Percentiles rank a stretch among this genome's conserved stretches.
phyloP scores from a whole-genome alignment of 108 stramenopile genomes.

The Licmophora abbreviata region DNA sequence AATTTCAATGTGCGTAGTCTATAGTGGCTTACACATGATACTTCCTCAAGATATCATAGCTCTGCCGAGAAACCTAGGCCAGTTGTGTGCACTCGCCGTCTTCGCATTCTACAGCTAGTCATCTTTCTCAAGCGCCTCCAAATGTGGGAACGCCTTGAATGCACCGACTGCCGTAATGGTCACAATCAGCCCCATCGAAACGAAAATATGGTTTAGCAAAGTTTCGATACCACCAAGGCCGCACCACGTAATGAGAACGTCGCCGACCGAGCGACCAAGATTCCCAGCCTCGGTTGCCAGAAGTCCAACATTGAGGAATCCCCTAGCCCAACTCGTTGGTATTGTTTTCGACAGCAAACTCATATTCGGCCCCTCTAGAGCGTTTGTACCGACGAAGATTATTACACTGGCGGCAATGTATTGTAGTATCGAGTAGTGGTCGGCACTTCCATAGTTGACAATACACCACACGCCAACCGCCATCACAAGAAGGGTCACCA shows the following conservation, averaged over 20 bases:
- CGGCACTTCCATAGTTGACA: constrained; percentile 11
- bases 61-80: not conserved
- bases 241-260: constrained; percentile 33
- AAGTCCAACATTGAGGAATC: constrained; percentile 84
- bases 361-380: constrained; percentile 71
- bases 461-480: constrained; percentile 37
- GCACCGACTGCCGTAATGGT: constrained; percentile 2
- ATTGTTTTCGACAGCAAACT: constrained; percentile 79
- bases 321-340: constrained; percentile 60
- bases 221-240: constrained; percentile 31
- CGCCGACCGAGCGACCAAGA: constrained; percentile 67
- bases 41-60: no score
- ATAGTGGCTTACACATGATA: no score
- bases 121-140: constrained; percentile 6
- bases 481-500: constrained; percentile 28
- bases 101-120: no score
- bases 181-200: constrained; percentile 13
- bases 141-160: not conserved
- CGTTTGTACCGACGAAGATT: constrained; percentile 51
- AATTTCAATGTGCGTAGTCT: no score
- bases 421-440: constrained; percentile 29
- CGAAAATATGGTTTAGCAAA: constrained; percentile 30
- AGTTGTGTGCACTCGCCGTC: no score
- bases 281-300: constrained; percentile 90
- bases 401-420: constrained; percentile 41